Evolutionary conservation across 1,284 basidiomycete species (phyloP), one percentile per base, ranked within the genome.

Genomic region (Agaricales sp.): DNA sequence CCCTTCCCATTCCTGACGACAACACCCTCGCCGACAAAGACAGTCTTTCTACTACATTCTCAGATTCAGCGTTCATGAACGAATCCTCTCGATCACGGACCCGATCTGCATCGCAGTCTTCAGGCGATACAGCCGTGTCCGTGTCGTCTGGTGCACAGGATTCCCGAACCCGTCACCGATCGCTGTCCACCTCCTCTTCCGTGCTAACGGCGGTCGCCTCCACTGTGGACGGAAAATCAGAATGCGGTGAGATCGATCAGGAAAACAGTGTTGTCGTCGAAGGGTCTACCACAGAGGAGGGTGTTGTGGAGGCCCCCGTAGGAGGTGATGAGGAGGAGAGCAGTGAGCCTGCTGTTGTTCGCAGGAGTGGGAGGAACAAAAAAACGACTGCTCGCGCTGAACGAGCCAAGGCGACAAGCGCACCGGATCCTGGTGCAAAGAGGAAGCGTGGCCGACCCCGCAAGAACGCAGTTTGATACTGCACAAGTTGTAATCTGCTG

Each of bases 361-460:
- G n/a, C 11, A n/a, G 41, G 13, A 43, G 41, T 8, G 20, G 41
- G 11, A 43, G n/a, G n/a, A n/a, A 19, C 8, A 19, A 8, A 19
- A 8, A 21, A 11, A 43, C 13, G 8, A 43, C 11, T 43, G 41
- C 41, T 43, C n/a, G 41, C 20, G 8, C 41, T 43, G n/a, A 21
- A 8, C 11, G 8, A n/a, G 11, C 41, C 11, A 43, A 16, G n/a
- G n/a, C n/a, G n/a, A n/a, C n/a, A n/a, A n/a, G n/a, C n/a, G n/a
- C n/a, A n/a, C n/a, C n/a, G n/a, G n/a, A n/a, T n/a, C n/a, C n/a
- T n/a, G n/a, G n/a, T n/a, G n/a, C 20, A 11, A 43, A 43, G 41
- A 8, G 41, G 18, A 43, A 43, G 41, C 41, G 41, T 43, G 41
- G 41, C 20, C 41, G 41, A 43, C 41, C 41, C 20, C 41, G 41